Conservation (phyloP, 2,329 filamentous ascomycete species). For the Trichocomaceae sp. region DNA sequence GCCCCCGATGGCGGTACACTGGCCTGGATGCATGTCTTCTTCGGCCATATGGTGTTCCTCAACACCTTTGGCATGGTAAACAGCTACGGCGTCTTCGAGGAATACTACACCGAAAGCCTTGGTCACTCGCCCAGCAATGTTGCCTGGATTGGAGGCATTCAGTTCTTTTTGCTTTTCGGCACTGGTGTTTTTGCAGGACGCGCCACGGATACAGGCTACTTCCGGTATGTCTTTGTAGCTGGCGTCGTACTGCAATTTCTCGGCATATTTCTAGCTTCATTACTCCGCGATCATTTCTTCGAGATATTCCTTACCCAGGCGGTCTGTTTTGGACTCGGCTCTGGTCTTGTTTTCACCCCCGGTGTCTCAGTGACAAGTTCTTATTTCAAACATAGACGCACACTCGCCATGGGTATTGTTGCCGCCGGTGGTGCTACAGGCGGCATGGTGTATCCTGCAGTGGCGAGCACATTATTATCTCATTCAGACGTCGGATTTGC, state of each 20-base stretch:
- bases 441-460: slow-evolving; percentile 42
- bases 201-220: slow-evolving; percentile 39
- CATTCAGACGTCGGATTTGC: slow-evolving; percentile 7
- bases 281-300: slow-evolving; percentile 38
- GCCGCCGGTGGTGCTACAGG: slow-evolving; percentile 35
- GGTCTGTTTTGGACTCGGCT: slow-evolving; percentile 36
- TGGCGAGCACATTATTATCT: slow-evolving; percentile 33
- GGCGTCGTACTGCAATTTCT: slow-evolving; percentile 32
- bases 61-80: slow-evolving; percentile 21
- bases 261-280: slow-evolving; percentile 43
- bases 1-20: slow-evolving; percentile 25
- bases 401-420: slow-evolving; percentile 33
- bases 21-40: slow-evolving; percentile 28
- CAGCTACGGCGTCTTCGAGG: slow-evolving; percentile 42
- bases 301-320: slow-evolving; percentile 45
- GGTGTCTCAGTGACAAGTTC: slow-evolving; percentile 33
- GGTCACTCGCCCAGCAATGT: slow-evolving; percentile 30
- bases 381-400: slow-evolving; percentile 38
- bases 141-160: slow-evolving; percentile 42
- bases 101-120: slow-evolving; percentile 35
- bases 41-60: slow-evolving; percentile 26
- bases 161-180: slow-evolving; percentile 41
- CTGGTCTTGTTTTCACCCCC: slow-evolving; percentile 40
- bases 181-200: slow-evolving; percentile 37
- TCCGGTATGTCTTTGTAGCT: slow-evolving; percentile 23